A percentile compares a stretch with the other conserved stretches of the same genome.
Evolutionary conservation across 352 stramenopile genomes (phyloP).

Genomic region (Phytophthora quininea): DNA sequence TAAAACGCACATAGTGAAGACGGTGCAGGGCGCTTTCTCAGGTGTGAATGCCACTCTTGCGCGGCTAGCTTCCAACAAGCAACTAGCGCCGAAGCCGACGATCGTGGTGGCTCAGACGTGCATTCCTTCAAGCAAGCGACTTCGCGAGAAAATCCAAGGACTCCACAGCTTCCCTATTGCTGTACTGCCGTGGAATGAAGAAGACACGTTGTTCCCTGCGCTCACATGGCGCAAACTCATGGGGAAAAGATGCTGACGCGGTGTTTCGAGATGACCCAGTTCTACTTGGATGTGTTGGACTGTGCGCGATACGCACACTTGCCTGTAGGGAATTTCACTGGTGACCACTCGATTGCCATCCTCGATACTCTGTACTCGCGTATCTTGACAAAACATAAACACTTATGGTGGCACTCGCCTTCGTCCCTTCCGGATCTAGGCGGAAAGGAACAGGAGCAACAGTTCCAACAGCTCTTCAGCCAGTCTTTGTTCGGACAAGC

Average conservation of each 20-base stretch:
- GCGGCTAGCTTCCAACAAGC: conserved; percentile 85
- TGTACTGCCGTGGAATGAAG: conserved; percentile 82
- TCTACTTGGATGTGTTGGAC: conserved; percentile 89
- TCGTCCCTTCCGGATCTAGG: conserved; percentile 91
- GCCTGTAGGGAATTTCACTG: conserved; percentile 94
- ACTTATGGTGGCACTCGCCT: conserved; percentile 96
- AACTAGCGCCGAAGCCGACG: conserved; percentile 61
- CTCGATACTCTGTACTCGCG: conserved; percentile 95
- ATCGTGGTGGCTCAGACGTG: conserved; percentile 90
- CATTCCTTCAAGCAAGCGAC: conserved; percentile 58
- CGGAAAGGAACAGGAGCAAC: conserved; percentile 86
- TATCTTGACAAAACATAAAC: conserved; percentile 92
- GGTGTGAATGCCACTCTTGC: conserved; percentile 89
- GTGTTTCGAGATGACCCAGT: conserved; percentile 85
- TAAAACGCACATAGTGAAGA: conserved; percentile 79
- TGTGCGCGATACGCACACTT: conserved; percentile 92
- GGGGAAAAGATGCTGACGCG: conserved; percentile 76
- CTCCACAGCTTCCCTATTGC: conserved; percentile 94
- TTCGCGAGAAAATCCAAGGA: conserved; percentile 86
- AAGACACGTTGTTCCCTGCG: conserved; percentile 84
- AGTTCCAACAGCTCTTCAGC: conserved; percentile 77
- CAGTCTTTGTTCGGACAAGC: conserved; percentile 50
- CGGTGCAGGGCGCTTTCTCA: conserved; percentile 78
- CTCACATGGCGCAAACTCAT: conserved; percentile 95
- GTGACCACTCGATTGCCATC: conserved; percentile 91